Base-by-base conservation (phyloP, 2,329 filamentous ascomycete genomes). In the Exophiala xenobiotica region DNA sequence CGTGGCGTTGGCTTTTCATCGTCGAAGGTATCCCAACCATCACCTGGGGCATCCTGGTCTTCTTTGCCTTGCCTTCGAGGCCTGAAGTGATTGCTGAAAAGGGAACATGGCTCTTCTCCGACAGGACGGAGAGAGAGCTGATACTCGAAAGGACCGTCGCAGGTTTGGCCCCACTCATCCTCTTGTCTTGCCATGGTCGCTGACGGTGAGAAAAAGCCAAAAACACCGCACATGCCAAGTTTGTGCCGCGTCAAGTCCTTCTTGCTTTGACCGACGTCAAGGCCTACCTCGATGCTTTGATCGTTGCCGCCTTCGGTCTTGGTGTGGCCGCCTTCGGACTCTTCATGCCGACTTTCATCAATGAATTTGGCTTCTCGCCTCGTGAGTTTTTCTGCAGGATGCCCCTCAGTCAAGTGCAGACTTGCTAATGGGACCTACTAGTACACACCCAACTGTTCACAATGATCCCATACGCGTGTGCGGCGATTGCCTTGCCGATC, bases 21-120 rank as follows among this genome's bases (percentile, higher is more conserved):
- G 82, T 88, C 27, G 85, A 89, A 65, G 86, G 86, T 16, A 72
- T 75, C 9, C 75, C 85, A 51, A 88, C 85, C 1, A 67, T 88
- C 14, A 71, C 70, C 3, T 74, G 88, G 23, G 84, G 85, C 7
- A 64, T 81, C 4, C 60, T 65, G 0, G 74, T 81, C 1, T 76
- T 76, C 61, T 82, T 80, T 56, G 67, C 87, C 22, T 70, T 89
- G 7, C 85, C 85, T 0, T 80, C 87, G 63, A 85, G 86, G 56
- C 85, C 86, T 2, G 47, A 51, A 11, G 23, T 12, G 6, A 11
- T 51, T n/a, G 20, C n/a, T 11, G 24, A 46, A 19, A 40, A 35
- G 12, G 42, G 31, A 1, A 40, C 38, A 4, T 46, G 19, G 14
- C 38, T 51, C 6, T 48, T 55, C 43, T n/a, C 5, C 5, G 9